phyloP scores from a whole-genome alignment of 2,329 filamentous ascomycete genomes.

The Paraphoma chrysanthemicola region DNA sequence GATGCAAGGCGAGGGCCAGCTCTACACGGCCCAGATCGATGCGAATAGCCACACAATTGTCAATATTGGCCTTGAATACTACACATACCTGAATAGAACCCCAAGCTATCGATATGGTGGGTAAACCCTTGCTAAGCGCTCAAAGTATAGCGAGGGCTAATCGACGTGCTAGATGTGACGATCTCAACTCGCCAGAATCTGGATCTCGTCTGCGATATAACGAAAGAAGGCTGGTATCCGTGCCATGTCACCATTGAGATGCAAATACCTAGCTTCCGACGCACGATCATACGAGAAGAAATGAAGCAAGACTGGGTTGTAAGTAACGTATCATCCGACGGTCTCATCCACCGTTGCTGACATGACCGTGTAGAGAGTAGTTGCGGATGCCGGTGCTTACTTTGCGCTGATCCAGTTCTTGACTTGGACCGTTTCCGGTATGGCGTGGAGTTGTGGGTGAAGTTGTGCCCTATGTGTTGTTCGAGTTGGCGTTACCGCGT shows the following conservation, averaged over 20 bases:
- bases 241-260: constrained; percentile 10
- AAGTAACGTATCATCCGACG: neutral
- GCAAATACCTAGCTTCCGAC: constrained; percentile 8
- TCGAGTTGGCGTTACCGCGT: neutral
- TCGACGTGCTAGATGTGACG: constrained; percentile 2
- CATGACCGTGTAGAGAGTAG: constrained; percentile 1
- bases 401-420: constrained; percentile 13
- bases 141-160: neutral
- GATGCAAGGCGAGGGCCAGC: constrained; percentile 1
- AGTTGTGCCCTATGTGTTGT: neutral
- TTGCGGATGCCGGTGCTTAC: constrained; percentile 13
- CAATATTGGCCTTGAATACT: constrained; percentile 7
- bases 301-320: constrained; percentile 3
- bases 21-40: constrained; percentile 11
- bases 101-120: constrained; percentile 10
- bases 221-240: constrained; percentile 3
- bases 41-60: constrained; percentile 13
- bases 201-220: constrained; percentile 10
- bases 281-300: constrained; percentile 6
- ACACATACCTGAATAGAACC: constrained; percentile 5
- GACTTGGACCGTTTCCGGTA: constrained; percentile 10
- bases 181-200: constrained; percentile 8
- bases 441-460: constrained; percentile 4
- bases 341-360: neutral
- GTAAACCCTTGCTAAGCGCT: neutral